phyloP scores from a whole-genome alignment of 257 asterid genomes.

The Capsicum pubescens region DNA sequence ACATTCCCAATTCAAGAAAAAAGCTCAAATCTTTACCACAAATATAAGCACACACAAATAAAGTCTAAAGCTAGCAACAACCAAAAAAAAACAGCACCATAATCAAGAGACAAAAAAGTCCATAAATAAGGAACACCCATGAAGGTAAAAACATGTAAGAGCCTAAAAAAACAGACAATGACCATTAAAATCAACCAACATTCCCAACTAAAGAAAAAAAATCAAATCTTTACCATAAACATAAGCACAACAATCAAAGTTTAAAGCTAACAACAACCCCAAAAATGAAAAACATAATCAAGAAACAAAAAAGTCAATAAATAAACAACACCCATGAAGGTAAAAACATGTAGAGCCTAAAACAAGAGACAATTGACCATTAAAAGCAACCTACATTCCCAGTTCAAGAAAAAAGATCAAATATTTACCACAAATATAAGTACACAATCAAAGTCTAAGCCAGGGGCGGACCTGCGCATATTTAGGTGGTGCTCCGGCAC shows the following conservation, averaged over 20 bases:
- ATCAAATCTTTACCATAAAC: not conserved
- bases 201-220: not conserved
- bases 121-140: not conserved
- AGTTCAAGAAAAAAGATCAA: too few species aligned
- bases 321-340: not conserved
- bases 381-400: too few species aligned
- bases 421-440: too few species aligned
- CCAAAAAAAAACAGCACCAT: too few species aligned
- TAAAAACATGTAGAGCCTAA: not conserved
- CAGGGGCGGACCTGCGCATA: too few species aligned
- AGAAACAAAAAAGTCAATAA: not conserved
- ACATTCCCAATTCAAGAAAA: not conserved
- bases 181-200: not conserved
- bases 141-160: not conserved
- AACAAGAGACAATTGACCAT: not conserved
- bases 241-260: not conserved
- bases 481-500: too few species aligned
- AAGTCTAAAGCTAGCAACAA: not conserved
- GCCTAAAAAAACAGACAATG: not conserved
- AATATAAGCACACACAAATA: too few species aligned
- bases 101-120: too few species aligned
- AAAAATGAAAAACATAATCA: not conserved
- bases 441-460: too few species aligned
- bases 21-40: constrained; percentile 3
- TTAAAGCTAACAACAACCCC: not conserved